These are phyloP conservation scores for Blastocladiella britannica DNA, from an alignment of 192 early-diverging fungal species.

Conservation along the genomic window DNA sequence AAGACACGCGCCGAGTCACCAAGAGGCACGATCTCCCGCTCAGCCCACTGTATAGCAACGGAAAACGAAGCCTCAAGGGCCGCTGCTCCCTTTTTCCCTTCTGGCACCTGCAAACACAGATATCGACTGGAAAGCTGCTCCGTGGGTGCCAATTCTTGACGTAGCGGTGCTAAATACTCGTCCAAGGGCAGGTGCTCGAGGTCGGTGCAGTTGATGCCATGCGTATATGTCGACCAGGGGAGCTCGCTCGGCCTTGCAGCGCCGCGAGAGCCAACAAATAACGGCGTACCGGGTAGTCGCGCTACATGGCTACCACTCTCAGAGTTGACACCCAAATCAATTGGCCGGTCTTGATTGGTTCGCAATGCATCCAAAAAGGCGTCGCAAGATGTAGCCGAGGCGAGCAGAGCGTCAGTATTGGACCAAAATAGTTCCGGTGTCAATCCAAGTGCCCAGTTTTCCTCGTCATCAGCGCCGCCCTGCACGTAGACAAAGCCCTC, in stretches of 20 bases:
- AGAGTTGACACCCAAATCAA: background rate
- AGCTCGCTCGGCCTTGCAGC: background rate
- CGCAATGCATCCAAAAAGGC: too few relatives aligned
- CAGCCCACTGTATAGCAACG: background rate
- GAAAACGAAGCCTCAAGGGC: background rate
- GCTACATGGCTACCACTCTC: background rate
- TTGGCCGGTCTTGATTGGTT: too few relatives aligned
- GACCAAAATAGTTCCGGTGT: background rate
- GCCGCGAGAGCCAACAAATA: background rate
- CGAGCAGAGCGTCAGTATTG: background rate
- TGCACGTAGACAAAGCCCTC: slow-evolving; percentile 60
- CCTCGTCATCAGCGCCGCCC: slow-evolving; percentile 76
- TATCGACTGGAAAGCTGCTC: background rate
- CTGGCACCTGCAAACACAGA: background rate
- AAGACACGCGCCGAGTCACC: background rate
- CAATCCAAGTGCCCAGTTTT: slow-evolving; percentile 39
- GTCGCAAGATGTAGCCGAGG: background rate
- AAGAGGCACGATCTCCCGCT: too few relatives aligned
- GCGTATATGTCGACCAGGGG: background rate
- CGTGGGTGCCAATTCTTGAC: background rate
- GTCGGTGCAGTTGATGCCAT: background rate
- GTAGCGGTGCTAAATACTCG: too few relatives aligned
- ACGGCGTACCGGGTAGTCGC: background rate
- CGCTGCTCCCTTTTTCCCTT: background rate
- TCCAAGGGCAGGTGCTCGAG: background rate